Base-by-base conservation (phyloP, 371 early-diverging fungal genomes). In the Zancudomyces culisetae region DNA sequence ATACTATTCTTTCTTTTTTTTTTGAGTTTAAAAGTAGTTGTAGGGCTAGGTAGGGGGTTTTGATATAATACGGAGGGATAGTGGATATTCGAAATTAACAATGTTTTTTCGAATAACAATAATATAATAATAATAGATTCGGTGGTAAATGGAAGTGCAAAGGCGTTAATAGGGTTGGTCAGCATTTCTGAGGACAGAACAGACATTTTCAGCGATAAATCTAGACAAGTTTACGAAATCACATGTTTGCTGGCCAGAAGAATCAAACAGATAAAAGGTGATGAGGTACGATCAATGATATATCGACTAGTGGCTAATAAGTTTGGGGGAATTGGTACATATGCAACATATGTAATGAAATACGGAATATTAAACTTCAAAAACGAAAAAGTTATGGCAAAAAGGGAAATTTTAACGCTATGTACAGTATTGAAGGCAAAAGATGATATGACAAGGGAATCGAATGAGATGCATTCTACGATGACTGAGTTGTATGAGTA, bases 341-440 rank as follows among this genome's bases (percentile, higher is more conserved):
- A 83, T 2, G 87, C 85, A 0, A 83, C 87, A 4, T 91, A 91
- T 62, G 77, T 85, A 2, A 70, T 96, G 27, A 77, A 93, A 30
- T 70, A 74, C 43, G 79, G 77, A 0, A 78, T 78, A 15, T 83
- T 83, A 57, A 59, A 61, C 20, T 96, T 92, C 62, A 50, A 64
- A 0, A 64, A 66, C 1, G 90, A 91, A 62, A 69, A 26, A n/a
- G 27, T n/a, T 23, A 23, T 13, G 18, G n/a, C 48, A 26, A 48
- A 48, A 27, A 20, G 24, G n/a, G 48, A 48, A n/a, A 48, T 48
- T 48, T 27, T 48, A n/a, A 23, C 48, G n/a, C n/a, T 48, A 4
- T 48, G 48, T n/a, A 42, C 10, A 21, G 23, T 42, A 10, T 1
- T 21, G 28, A 45, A 19, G n/a, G 22, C 29, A 27, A 28, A 42